Evolutionary conservation across 345 rosid species (phyloP), one percentile per base, ranked within the genome.

Genomic region (Rhizophora apiculata): DNA sequence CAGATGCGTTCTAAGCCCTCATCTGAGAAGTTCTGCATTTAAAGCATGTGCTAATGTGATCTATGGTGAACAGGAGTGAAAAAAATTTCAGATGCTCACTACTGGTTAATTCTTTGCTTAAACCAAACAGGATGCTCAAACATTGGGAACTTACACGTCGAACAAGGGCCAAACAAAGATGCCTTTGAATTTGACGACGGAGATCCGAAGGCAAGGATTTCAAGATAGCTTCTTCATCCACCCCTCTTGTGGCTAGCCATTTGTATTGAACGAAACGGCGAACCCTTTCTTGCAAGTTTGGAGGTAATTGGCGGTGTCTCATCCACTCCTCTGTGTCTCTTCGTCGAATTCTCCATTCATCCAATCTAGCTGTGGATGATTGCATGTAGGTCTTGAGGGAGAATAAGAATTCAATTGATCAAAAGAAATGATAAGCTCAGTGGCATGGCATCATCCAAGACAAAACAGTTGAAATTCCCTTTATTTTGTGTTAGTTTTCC

Each of bases 301-400:
- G 77, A 37, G 98, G 98, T 76, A 92, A 80, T 57, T 87, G 98
- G 6, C 98, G 86, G 66, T 90, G 98, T 78, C 91, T 86, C 95
- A 92, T 92, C 98, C 98, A 92, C 78, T 92, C 98, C 73, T 92
- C 98, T 9, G 96, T 90, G 68, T 92, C 98, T 78, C 91, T 88
- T 75, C 96, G 74, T 68, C 81, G 78, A 6, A 92, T 82, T 74
- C 96, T 90, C 96, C 98, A 92, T 70, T 92, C 98, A 51, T 92
- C 96, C 62, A 88, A 56, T 82, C 95, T 88, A 20, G 89, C 89
- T 22, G 89, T 78, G 39, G 95, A 82, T n/a, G 98, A 90, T 92
- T 88, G 88, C 75, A 92, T 82, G 76, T 88, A 90, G 52, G 82
- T 83, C 98, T 88, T 75, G 76, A 76, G 70, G 52, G 32, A 76